Percentiles rank a stretch among this genome's conserved stretches.
phyloP scores from a whole-genome alignment of 352 stramenopile genomes.

The Phytophthora pseudosyringae region DNA sequence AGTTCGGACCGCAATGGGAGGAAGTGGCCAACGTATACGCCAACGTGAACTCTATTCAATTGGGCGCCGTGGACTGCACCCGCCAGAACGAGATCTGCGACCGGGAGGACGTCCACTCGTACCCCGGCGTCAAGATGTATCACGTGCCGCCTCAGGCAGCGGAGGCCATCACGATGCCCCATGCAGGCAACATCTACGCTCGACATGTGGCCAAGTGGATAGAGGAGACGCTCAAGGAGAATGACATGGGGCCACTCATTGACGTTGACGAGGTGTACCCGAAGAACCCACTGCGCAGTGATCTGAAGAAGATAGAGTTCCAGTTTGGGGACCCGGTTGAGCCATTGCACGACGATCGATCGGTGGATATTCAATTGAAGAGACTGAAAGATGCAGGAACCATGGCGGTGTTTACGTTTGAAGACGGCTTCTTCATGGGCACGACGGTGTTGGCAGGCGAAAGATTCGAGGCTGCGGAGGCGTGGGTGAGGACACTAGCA shows the following conservation, averaged over 20 bases:
- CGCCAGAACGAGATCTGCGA: constrained; percentile 55
- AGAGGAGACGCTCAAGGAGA: constrained; percentile 57
- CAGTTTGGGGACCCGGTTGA: constrained; percentile 54
- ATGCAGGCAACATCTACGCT: constrained; percentile 34
- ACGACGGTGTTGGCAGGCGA: constrained; percentile 54
- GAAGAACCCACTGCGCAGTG: constrained; percentile 36
- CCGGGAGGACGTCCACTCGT: constrained; percentile 60
- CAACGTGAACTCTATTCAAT: constrained; percentile 47
- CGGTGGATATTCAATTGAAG: constrained; percentile 55
- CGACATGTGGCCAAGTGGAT: constrained; percentile 67
- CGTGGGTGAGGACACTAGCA: constrained; percentile 62
- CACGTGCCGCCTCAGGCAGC: constrained; percentile 46
- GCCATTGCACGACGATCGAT: constrained; percentile 31
- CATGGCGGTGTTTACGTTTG: constrained; percentile 64
- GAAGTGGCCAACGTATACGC: constrained; percentile 64
- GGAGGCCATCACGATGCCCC: constrained; percentile 41
- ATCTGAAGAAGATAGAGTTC: constrained; percentile 42
- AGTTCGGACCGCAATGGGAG: constrained; percentile 73
- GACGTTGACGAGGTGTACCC: constrained; percentile 53
- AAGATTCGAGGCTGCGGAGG: constrained; percentile 61
- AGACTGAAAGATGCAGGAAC: constrained; percentile 67
- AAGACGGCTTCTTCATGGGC: constrained; percentile 77
- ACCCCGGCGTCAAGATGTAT: constrained; percentile 72
- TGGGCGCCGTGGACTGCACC: constrained; percentile 80
- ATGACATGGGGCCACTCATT: constrained; percentile 54